These are phyloP conservation scores for Tremella fuciformis DNA, from an alignment of 768 basidiomycete genomes.

Conservation along the genomic window DNA sequence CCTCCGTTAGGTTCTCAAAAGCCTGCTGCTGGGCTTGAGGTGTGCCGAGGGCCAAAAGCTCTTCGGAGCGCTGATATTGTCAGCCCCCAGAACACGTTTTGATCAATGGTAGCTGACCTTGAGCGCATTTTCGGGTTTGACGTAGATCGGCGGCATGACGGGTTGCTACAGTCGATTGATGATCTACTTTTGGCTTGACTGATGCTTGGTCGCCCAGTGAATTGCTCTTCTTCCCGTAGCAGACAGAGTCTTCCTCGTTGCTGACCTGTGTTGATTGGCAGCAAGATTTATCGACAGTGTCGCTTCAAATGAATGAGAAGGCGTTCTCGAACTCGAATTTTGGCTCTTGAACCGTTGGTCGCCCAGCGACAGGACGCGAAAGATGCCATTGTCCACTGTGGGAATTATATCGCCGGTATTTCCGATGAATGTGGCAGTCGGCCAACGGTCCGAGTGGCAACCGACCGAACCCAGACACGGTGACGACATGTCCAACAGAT, in stretches of 20 bases:
- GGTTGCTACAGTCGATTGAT: neutral
- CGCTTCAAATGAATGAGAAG: neutral
- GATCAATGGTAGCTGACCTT: slow-evolving; percentile 35
- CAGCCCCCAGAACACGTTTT: slow-evolving; percentile 3
- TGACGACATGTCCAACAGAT: too few species aligned
- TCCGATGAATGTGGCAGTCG: neutral
- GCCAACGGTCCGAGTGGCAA: neutral
- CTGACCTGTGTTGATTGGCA: neutral
- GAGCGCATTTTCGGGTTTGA: slow-evolving; percentile 53
- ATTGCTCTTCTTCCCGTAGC: neutral
- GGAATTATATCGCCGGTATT: slow-evolving; percentile 1
- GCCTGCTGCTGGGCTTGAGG: slow-evolving; percentile 49
- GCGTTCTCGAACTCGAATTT: neutral
- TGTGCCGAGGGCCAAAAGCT: slow-evolving; percentile 49
- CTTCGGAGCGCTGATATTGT: slow-evolving; percentile 44
- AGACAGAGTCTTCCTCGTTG: slow-evolving; percentile 6
- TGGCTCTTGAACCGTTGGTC: neutral
- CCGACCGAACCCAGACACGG: neutral
- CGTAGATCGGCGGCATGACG: slow-evolving; percentile 48
- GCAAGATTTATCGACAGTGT: slow-evolving; percentile 6
- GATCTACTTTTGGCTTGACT: too few species aligned
- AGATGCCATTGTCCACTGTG: too few species aligned
- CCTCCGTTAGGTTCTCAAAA: slow-evolving; percentile 49
- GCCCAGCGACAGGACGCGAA: neutral
- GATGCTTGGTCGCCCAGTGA: neutral